Evolutionary conservation across 2,329 filamentous ascomycete species (phyloP).

Genomic region (Podosphaera fusca): DNA sequence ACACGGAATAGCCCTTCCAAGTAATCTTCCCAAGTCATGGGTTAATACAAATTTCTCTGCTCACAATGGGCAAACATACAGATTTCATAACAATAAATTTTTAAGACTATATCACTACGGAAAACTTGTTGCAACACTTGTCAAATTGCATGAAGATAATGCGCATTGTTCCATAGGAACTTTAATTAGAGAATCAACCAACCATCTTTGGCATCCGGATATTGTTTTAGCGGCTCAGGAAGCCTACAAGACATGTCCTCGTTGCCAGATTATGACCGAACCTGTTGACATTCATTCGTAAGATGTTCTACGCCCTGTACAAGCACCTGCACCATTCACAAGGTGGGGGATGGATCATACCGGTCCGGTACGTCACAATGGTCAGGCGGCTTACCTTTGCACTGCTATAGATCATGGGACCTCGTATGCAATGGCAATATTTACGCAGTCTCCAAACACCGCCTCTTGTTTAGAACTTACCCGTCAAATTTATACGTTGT

Average conservation of each 20-base stretch:
- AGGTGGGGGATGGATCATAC: conserved; percentile 1
- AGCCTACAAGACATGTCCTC: neutral
- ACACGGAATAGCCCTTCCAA: too few species aligned
- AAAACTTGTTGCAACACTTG: neutral
- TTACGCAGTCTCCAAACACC: neutral
- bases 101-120: neutral
- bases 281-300: neutral
- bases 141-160: neutral
- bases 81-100: neutral
- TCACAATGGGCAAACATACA: neutral
- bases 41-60: neutral
- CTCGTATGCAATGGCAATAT: neutral
- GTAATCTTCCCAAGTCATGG: too few species aligned
- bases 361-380: neutral
- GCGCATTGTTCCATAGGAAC: neutral
- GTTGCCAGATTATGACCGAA: neutral
- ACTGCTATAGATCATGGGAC: neutral
- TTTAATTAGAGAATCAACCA: neutral
- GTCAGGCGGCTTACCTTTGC: neutral
- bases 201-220: neutral
- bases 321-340: neutral
- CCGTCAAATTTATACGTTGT: neutral
- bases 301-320: neutral
- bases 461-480: neutral
- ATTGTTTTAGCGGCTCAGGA: neutral